Conservation (phyloP, 768 basidiomycete species). For the Termitomyces sp. region DNA sequence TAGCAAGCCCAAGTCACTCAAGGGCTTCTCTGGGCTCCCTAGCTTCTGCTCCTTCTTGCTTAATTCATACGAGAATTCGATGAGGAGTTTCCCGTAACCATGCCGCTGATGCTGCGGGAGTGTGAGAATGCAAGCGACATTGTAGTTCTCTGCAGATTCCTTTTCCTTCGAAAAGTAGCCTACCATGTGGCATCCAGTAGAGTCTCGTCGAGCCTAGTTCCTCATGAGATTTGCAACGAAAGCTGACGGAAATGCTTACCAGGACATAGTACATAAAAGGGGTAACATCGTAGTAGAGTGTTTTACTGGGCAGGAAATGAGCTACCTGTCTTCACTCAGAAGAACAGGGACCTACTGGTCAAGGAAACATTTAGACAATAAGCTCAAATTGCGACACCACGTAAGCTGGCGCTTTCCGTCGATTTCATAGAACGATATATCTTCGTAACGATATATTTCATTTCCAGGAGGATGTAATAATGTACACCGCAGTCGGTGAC, state of each 20-base stretch:
- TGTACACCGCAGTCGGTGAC: constrained; percentile 89
- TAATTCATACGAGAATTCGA: constrained; percentile 97
- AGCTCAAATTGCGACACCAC: constrained; percentile 95
- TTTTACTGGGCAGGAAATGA: constrained; percentile 62
- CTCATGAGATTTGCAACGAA: constrained; percentile 10
- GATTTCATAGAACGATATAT: constrained; percentile 97
- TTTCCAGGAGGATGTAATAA: constrained; percentile 96
- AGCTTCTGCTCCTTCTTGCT: constrained; percentile 95
- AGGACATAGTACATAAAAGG: constrained; percentile 99
- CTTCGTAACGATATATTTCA: constrained; percentile 98
- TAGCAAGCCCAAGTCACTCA: constrained; percentile 90
- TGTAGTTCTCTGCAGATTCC: constrained; percentile 96
- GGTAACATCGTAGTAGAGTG: constrained; percentile 98
- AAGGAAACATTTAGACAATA: constrained; percentile 96
- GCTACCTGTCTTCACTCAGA: constrained; percentile 18
- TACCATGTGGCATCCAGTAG: constrained; percentile 88
- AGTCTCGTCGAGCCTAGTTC: constrained; percentile 75
- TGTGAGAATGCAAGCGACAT: constrained; percentile 98
- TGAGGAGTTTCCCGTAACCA: constrained; percentile 92
- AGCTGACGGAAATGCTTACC: constrained; percentile 43
- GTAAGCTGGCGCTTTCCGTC: constrained; percentile 95
- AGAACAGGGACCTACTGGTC: constrained; percentile 72
- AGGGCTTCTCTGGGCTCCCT: constrained; percentile 96
- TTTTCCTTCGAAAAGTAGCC: constrained; percentile 99
- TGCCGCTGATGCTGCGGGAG: constrained; percentile 96